Evolutionary conservation across 768 basidiomycete species (phyloP).

Genomic region (Auricularia heimuer): DNA sequence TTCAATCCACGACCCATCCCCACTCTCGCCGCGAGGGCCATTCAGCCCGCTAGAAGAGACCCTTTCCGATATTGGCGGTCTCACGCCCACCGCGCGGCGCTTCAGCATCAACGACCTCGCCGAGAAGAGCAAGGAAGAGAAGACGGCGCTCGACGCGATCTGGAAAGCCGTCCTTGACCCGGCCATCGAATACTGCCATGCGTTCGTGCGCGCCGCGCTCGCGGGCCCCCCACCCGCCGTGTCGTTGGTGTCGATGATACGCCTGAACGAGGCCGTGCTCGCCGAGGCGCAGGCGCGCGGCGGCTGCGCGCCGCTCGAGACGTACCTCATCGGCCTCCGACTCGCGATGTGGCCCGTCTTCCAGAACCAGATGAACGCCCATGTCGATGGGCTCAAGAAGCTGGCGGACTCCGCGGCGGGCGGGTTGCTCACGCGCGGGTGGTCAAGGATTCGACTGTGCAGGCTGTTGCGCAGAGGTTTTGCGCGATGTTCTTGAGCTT

Average conservation of each 20-base stretch:
- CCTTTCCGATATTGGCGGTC: slow-evolving; percentile 40
- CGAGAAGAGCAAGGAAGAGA: slow-evolving; percentile 41
- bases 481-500: slow-evolving; percentile 73
- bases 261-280: slow-evolving; percentile 75
- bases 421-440: slow-evolving; percentile 50
- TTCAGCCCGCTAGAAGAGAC: background rate
- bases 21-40: background rate
- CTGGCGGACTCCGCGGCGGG: slow-evolving; percentile 64
- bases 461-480: slow-evolving; percentile 68
- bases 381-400: slow-evolving; percentile 74
- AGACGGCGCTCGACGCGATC: slow-evolving; percentile 46
- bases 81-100: slow-evolving; percentile 7
- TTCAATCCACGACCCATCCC: background rate
- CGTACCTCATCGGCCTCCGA: slow-evolving; percentile 69
- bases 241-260: slow-evolving; percentile 82
- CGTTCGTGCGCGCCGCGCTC: slow-evolving; percentile 58
- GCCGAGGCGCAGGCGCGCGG: slow-evolving; percentile 65
- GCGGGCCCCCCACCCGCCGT: slow-evolving; percentile 67
- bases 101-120: background rate
- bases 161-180: slow-evolving; percentile 96
- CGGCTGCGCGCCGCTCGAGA: slow-evolving; percentile 64
- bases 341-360: slow-evolving; percentile 91
- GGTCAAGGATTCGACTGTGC: slow-evolving; percentile 62
- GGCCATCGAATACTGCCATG: slow-evolving; percentile 77
- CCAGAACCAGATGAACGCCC: slow-evolving; percentile 77